These are phyloP conservation scores for Yamadazyma buinensis DNA, from an alignment of 1,139 yeast species.

Conservation along the genomic window DNA sequence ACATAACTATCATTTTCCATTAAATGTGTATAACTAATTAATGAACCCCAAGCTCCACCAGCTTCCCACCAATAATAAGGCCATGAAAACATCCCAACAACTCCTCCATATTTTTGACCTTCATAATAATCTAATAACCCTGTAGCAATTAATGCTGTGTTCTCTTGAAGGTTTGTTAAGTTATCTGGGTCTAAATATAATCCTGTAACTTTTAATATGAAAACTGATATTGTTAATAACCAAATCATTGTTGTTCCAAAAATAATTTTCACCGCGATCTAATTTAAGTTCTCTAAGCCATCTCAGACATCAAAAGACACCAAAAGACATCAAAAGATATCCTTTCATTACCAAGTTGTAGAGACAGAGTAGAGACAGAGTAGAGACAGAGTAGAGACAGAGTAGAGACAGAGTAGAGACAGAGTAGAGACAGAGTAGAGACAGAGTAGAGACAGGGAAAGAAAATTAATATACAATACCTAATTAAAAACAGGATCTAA, in stretches of 20 bases:
- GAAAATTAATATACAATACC: too few relatives aligned
- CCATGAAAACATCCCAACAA: constrained; percentile 68
- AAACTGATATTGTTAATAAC: not conserved
- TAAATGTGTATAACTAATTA: constrained; percentile 63
- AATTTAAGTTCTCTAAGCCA: too few relatives aligned
- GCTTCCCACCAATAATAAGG: constrained; percentile 97
- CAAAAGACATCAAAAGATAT: too few relatives aligned
- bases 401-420: too few relatives aligned
- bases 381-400: too few relatives aligned
- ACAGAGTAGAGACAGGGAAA: too few relatives aligned
- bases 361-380: too few relatives aligned
- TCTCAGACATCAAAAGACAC: too few relatives aligned
- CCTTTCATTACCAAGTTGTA: too few relatives aligned
- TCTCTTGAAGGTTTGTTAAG: constrained; percentile 36
- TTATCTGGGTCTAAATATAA: constrained; percentile 34
- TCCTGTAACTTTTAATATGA: not conserved
- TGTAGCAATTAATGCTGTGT: constrained; percentile 53
- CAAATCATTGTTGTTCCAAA: not conserved
- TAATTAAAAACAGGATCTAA: too few relatives aligned
- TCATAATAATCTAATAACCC: constrained; percentile 74
- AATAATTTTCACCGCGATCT: too few relatives aligned
- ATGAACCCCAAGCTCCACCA: constrained; percentile 81
- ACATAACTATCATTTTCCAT: constrained; percentile 62
- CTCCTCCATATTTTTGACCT: constrained; percentile 63
- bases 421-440: too few relatives aligned